Base-by-base conservation (phyloP, 2,329 filamentous ascomycete species). In the Pyrenochaeta sp. region DNA sequence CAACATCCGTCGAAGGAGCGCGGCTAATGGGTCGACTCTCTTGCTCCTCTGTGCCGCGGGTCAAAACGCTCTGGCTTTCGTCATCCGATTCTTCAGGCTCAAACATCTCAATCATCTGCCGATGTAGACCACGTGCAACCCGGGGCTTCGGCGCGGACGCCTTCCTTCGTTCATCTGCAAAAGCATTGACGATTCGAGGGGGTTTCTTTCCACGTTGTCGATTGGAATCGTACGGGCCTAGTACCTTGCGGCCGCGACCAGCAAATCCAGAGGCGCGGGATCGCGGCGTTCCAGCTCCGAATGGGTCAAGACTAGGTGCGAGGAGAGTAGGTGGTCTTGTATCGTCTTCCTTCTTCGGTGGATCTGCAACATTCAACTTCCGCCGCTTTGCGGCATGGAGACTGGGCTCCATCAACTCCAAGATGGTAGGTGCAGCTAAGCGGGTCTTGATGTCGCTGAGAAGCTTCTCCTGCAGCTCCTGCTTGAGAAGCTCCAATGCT, bases 391-490 rank as follows among this genome's bases (percentile, higher is more conserved):
- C 84, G 2, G 82, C 81, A 75, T 97, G 92, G 52, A 92, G 90
- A 49, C 84, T 84, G 3, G 95, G 93, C 61, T 97, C 89, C 52
- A 99, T 84, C 68, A 89, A 92, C 36, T 92, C 86, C 63, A 91
- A 90, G 32, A 99, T 82, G 37, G 87, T 84, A 2, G 92, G 92
- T 6, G 89, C 90, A 7, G 91, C 93, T 42, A 98, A 87, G 66
- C 94, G 90, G 39, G 89, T 90, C 65, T 93, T 92, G 68, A 98
- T 90, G 72, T 97, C 92, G 61, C 90, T 87, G 58, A 98, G 87
- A 31, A 99, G 80, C 73, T 96, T 95, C 71, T 96, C 90, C 54
- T 86, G 88, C 71, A 99, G 81, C 73, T 98, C 93, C 47, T 87
- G 85, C 45, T 89, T 85, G 47, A 97, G 84, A 39, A 90, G 84